phyloP scores from a whole-genome alignment of 2,329 filamentous ascomycete species.

The Clonostachys chloroleuca region DNA sequence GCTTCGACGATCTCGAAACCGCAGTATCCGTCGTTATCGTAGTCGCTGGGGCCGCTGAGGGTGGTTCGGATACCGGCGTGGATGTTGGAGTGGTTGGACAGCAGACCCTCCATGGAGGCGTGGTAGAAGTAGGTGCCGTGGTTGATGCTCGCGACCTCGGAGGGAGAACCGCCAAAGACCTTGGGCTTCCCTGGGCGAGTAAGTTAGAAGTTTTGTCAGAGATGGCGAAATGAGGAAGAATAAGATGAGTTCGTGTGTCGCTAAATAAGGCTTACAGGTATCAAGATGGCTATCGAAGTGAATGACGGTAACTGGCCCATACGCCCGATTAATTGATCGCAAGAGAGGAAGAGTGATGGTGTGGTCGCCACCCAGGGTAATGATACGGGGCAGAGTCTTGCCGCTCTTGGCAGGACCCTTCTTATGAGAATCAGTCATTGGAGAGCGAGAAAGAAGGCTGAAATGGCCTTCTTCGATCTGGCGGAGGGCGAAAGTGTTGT shows the following conservation, averaged over 20 bases:
- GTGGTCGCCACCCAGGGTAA: conserved; percentile 67
- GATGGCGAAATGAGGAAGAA: background rate
- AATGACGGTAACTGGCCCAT: conserved; percentile 56
- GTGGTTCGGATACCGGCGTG: conserved; percentile 85
- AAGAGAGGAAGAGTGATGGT: conserved; percentile 58
- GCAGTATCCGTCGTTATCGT: conserved; percentile 81
- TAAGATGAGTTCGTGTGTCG: conserved; percentile 7
- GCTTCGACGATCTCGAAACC: conserved; percentile 80
- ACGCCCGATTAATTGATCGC: conserved; percentile 55
- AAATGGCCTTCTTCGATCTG: conserved; percentile 87
- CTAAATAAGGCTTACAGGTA: conserved; percentile 49
- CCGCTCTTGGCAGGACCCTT: conserved; percentile 66
- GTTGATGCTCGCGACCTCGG: conserved; percentile 72
- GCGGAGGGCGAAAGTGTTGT: conserved; percentile 75
- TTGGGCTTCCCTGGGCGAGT: conserved; percentile 65
- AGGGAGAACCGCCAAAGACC: conserved; percentile 79
- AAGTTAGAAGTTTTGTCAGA: too few species aligned
- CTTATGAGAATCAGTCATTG: conserved; percentile 63
- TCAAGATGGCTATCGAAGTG: conserved; percentile 63
- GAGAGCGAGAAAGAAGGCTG: conserved; percentile 65
- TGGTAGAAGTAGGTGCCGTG: conserved; percentile 90
- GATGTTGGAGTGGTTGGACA: conserved; percentile 80
- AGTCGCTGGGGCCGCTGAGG: conserved; percentile 72
- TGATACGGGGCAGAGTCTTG: conserved; percentile 74
- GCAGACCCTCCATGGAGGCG: conserved; percentile 70